phyloP scores from a whole-genome alignment of 176 grass and related monocot species.

The Avena atlantica region DNA sequence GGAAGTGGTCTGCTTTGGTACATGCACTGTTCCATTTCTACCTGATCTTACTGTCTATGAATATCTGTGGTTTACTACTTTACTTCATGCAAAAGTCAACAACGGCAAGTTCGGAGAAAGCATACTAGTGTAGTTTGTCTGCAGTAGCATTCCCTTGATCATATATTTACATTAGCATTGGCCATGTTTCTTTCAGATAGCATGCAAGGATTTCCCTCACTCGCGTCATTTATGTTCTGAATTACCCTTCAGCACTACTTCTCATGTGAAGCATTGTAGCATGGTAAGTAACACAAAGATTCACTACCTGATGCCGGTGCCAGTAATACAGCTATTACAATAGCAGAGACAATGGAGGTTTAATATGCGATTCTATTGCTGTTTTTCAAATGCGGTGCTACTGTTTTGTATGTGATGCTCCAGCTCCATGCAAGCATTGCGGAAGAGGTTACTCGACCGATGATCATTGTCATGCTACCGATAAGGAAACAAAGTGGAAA shows the following conservation, averaged over 20 bases:
- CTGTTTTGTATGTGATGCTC: too few species aligned
- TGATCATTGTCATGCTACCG: background rate
- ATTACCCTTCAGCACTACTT: too few species aligned
- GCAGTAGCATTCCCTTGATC: background rate
- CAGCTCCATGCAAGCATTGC: background rate
- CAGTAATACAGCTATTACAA: too few species aligned
- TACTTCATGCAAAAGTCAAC: background rate
- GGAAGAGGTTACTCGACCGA: background rate
- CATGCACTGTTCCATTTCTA: background rate
- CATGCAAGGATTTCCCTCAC: background rate
- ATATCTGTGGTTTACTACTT: background rate
- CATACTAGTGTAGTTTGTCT: background rate
- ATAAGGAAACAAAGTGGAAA: conserved; percentile 8
- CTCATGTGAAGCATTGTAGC: too few species aligned
- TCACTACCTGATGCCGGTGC: too few species aligned
- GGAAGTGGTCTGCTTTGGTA: background rate
- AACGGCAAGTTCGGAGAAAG: background rate
- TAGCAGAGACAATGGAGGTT: too few species aligned
- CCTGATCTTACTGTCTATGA: background rate
- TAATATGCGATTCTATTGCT: too few species aligned
- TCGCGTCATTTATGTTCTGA: background rate
- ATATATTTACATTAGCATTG: background rate
- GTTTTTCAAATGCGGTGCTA: too few species aligned
- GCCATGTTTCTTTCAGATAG: background rate
- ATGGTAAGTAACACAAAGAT: too few species aligned